Conservation (phyloP, 768 basidiomycete species). For the Pilatotrama ljubarskyi region DNA sequence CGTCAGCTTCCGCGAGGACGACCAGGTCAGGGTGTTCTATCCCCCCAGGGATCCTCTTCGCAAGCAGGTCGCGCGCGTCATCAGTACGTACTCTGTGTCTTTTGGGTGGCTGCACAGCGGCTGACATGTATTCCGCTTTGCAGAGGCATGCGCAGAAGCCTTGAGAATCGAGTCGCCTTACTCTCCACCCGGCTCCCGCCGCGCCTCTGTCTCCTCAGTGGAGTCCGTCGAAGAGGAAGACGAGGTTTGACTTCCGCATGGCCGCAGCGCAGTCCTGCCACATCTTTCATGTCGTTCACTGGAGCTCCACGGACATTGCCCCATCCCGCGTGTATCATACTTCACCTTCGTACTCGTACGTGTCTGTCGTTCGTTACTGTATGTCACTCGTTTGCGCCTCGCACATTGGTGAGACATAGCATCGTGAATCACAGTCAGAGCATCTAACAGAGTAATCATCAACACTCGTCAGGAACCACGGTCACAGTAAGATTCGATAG, state of each 20-base stretch:
- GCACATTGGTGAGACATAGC: no score
- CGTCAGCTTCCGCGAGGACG: slow-evolving; percentile 20
- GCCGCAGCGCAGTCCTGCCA: not conserved
- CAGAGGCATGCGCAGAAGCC: slow-evolving; percentile 15
- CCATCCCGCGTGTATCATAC: not conserved
- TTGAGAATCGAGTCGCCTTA: slow-evolving; percentile 4
- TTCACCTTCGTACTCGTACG: not conserved
- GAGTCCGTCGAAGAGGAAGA: not conserved
- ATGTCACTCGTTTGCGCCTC: not conserved
- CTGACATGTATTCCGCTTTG: not conserved
- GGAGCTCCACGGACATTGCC: not conserved
- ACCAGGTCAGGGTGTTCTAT: slow-evolving; percentile 12
- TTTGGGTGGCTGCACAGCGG: not conserved
- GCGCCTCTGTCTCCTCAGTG: not conserved
- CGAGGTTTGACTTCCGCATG: not conserved
- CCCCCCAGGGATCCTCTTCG: slow-evolving; percentile 6
- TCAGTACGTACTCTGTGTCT: slow-evolving; percentile 9
- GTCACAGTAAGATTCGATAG: not conserved
- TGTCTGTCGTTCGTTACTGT: not conserved
- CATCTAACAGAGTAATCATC: not conserved
- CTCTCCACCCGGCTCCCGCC: not conserved
- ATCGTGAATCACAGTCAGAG: no score
- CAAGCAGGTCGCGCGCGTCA: slow-evolving; percentile 12
- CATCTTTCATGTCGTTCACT: not conserved
- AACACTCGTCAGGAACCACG: no score